These are phyloP conservation scores for Dacryopinax primogenitus DNA, from an alignment of 768 basidiomycete species.

Conservation along the genomic window DNA sequence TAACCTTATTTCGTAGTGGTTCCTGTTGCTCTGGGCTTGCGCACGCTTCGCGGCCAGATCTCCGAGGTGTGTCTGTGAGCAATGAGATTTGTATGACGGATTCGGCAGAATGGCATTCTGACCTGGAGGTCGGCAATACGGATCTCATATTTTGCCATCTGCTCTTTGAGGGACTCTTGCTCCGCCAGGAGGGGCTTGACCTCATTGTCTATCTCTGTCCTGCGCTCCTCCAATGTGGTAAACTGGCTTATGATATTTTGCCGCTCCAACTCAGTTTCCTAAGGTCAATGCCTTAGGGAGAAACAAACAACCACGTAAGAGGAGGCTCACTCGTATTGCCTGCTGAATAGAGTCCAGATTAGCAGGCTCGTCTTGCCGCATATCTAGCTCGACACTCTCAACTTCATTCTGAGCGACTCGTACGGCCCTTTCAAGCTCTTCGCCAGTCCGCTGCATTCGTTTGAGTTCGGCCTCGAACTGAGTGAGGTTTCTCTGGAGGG, in stretches of 20 bases:
- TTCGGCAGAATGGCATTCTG: conserved; percentile 7
- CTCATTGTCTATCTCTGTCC: conserved; percentile 40
- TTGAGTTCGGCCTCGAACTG: neutral
- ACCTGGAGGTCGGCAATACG: neutral
- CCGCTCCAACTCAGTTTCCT: conserved; percentile 50
- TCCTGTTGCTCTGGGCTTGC: conserved; percentile 36
- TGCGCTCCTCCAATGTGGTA: conserved; percentile 37
- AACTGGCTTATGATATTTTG: conserved; percentile 32
- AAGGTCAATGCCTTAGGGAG: conserved; percentile 1
- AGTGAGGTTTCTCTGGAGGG: neutral
- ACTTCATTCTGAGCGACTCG: neutral
- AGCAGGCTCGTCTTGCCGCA: conserved; percentile 51
- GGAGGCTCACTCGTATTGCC: conserved; percentile 38
- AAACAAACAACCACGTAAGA: neutral
- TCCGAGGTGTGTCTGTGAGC: conserved; percentile 37
- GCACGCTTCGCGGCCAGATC: conserved; percentile 39
- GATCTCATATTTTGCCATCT: conserved; percentile 6
- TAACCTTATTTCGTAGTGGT: conserved; percentile 42
- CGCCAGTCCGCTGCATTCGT: neutral
- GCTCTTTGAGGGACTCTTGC: conserved; percentile 6
- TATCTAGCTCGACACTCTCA: conserved; percentile 4
- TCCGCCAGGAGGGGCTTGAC: conserved; percentile 35
- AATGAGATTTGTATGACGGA: neutral
- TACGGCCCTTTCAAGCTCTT: neutral
- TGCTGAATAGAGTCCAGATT: conserved; percentile 45